A percentile compares a stretch with the other conserved stretches of the same genome.
These are phyloP conservation scores for Pythium guiyangense DNA, from an alignment of 352 stramenopile genomes.

Conservation along the genomic window DNA sequence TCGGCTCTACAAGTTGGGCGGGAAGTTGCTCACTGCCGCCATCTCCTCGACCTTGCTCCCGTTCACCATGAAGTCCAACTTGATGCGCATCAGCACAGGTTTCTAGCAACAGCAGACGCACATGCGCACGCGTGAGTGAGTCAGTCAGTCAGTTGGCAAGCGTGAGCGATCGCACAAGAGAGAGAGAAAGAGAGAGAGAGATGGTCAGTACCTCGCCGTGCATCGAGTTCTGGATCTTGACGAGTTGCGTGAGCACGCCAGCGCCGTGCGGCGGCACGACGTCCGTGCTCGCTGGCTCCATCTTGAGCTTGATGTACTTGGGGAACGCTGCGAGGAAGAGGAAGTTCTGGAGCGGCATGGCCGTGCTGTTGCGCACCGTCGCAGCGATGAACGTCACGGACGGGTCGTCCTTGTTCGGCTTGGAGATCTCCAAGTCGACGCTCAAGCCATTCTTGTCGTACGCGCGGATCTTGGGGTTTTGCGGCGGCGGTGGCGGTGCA, in stretches of 20 bases:
- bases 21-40: constrained; percentile 74
- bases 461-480: constrained; percentile 72
- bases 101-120: constrained; percentile 59
- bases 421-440: constrained; percentile 89
- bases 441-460: constrained; percentile 96
- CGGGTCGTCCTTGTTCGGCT: constrained; percentile 91
- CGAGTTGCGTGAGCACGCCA: constrained; percentile 90
- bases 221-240: constrained; percentile 95
- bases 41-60: constrained; percentile 85
- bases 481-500: constrained; percentile 17
- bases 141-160: no score
- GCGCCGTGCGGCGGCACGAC: constrained; percentile 82
- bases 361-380: constrained; percentile 91
- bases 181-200: no score
- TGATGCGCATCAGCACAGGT: constrained; percentile 83
- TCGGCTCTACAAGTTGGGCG: constrained; percentile 64
- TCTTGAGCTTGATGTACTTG: constrained; percentile 97
- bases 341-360: constrained; percentile 88
- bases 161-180: no score
- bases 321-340: constrained; percentile 95
- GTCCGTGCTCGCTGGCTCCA: constrained; percentile 93
- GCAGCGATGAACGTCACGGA: constrained; percentile 91
- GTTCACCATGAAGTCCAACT: constrained; percentile 82
- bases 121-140: not conserved
- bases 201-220: constrained; percentile 87